Conservation (phyloP, 2,329 filamentous ascomycete genomes). For the Fusarium sp. region DNA sequence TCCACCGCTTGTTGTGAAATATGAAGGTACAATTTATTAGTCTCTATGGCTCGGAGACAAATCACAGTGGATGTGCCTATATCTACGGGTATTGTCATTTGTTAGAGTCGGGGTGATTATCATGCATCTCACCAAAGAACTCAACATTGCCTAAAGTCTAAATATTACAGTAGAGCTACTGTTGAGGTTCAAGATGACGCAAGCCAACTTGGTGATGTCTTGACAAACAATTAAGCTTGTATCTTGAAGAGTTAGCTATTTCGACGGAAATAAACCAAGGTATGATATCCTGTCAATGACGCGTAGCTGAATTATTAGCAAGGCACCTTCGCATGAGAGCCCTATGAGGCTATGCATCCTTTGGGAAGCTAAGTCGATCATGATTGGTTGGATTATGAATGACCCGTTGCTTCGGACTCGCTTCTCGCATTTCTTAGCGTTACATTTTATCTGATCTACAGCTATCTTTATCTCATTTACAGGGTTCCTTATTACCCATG, state of each 20-base stretch:
- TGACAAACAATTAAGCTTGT: neutral
- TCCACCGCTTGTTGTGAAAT: neutral
- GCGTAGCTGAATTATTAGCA: neutral
- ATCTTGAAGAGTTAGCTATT: neutral
- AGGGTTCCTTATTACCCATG: neutral
- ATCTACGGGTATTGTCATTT: neutral
- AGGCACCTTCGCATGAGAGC: neutral
- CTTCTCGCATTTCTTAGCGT: constrained; percentile 21
- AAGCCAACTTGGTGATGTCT: neutral
- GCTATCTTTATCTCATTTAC: neutral
- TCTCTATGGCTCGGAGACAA: neutral
- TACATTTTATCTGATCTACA: neutral
- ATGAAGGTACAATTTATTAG: neutral
- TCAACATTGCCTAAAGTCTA: neutral
- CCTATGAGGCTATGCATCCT: constrained; percentile 4
- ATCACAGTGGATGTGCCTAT: neutral
- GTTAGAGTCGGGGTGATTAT: neutral
- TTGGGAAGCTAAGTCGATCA: neutral
- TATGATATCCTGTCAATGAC: neutral
- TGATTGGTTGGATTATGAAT: constrained; percentile 9
- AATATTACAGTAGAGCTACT: neutral
- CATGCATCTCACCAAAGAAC: neutral
- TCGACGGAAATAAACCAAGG: neutral
- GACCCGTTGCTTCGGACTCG: constrained; percentile 20
- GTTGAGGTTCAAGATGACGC: neutral